Conservation (phyloP, 1,284 basidiomycete species). For the Microbotryum silenes-acaulis region DNA sequence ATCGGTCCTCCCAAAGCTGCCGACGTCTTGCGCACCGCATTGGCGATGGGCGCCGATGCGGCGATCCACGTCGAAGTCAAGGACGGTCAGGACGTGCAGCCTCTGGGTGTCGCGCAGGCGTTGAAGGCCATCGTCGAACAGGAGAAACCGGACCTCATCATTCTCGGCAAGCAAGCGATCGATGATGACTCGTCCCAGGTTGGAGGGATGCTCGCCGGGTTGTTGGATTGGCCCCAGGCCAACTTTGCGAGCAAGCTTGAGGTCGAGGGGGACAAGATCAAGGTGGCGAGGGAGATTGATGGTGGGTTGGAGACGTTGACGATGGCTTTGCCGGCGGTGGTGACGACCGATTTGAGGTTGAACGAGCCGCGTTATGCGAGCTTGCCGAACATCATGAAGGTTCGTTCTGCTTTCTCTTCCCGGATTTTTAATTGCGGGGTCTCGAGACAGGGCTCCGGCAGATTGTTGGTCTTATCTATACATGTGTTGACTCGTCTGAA, state of each 20-base stretch:
- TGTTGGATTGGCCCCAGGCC: constrained; percentile 88
- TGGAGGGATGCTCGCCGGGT: constrained; percentile 92
- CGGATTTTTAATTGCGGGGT: neutral
- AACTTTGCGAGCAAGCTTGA: constrained; percentile 90
- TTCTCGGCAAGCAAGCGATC: constrained; percentile 98
- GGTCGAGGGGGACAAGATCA: constrained; percentile 54
- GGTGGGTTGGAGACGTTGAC: constrained; percentile 81
- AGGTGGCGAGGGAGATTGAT: constrained; percentile 86
- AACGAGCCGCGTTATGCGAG: constrained; percentile 89
- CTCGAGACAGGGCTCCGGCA: neutral
- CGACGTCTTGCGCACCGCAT: constrained; percentile 88
- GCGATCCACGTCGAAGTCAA: constrained; percentile 83
- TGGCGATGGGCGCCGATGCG: constrained; percentile 95
- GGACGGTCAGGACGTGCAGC: constrained; percentile 65
- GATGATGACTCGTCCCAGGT: constrained; percentile 97
- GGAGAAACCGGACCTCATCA: constrained; percentile 65
- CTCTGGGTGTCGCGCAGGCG: constrained; percentile 76
- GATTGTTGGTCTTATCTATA: neutral
- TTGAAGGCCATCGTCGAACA: constrained; percentile 68
- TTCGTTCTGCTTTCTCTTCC: neutral
- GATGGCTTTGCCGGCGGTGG: constrained; percentile 71
- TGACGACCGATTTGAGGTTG: constrained; percentile 82
- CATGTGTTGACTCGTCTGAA: neutral
- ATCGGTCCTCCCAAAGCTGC: constrained; percentile 84
- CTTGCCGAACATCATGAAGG: constrained; percentile 89